A percentile compares a stretch with the other conserved stretches of the same genome.
phyloP scores from a whole-genome alignment of 768 basidiomycete genomes.

The Lentinula detonsa region DNA sequence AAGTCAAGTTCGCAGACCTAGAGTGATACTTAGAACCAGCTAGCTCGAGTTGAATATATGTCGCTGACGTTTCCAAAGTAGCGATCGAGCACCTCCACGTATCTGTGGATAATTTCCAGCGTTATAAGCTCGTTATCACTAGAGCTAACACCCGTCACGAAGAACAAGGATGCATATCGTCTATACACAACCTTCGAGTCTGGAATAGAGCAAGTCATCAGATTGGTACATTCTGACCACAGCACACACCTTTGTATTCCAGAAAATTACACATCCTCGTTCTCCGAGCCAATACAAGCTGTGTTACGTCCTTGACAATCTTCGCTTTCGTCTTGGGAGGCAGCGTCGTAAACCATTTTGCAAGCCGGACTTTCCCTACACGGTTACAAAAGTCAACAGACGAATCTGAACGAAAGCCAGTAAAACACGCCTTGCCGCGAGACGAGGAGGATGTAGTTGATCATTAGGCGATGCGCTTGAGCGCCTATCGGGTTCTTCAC shows the following conservation, averaged over 20 bases:
- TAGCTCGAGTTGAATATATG: background rate
- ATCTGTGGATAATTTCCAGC: conserved; percentile 91
- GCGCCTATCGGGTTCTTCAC: background rate
- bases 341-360: conserved; percentile 94
- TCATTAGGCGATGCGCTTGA: conserved; percentile 36
- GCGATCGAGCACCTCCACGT: conserved; percentile 85
- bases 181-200: conserved; percentile 84
- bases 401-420: background rate
- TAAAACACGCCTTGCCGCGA: conserved; percentile 75
- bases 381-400: background rate
- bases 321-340: conserved; percentile 77
- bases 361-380: conserved; percentile 84
- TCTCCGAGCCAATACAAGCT: conserved; percentile 81
- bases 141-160: conserved; percentile 80
- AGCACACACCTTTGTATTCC: conserved; percentile 83
- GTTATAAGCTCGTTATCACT: conserved; percentile 89
- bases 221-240: conserved; percentile 24
- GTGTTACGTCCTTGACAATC: conserved; percentile 94
- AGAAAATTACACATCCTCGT: conserved; percentile 94
- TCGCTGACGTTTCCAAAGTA: conserved; percentile 85
- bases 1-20: conserved; percentile 91
- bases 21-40: background rate
- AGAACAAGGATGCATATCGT: conserved; percentile 94
- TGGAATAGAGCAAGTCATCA: conserved; percentile 45
- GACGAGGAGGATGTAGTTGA: conserved; percentile 90